Conservation (phyloP, 139 green algal species). For the Chlamydomonas asymmetrica region DNA sequence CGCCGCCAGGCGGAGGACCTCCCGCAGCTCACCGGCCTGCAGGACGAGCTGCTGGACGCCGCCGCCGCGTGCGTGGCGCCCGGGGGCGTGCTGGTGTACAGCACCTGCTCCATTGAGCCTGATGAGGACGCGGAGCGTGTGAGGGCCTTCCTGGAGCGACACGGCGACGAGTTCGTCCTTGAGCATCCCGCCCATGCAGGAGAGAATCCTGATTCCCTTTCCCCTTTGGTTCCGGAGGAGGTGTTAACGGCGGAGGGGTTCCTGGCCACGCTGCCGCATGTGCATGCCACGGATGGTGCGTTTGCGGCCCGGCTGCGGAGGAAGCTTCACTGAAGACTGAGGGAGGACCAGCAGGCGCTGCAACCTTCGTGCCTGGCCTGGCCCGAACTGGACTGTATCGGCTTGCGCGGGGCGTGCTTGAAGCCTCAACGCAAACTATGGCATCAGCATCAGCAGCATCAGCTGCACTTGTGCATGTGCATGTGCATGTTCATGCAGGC, state of each 20-base stretch:
- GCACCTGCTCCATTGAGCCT: constrained; percentile 72
- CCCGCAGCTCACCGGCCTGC: constrained; percentile 50
- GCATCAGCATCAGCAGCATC: too few relatives aligned
- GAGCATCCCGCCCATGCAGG: constrained; percentile 4
- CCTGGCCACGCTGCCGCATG: constrained; percentile 76
- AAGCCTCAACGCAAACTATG: too few relatives aligned
- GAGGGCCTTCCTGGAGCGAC: constrained; percentile 18
- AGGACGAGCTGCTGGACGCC: constrained; percentile 69
- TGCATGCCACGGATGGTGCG: constrained; percentile 82
- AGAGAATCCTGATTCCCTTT: too few relatives aligned
- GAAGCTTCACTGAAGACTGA: too few relatives aligned
- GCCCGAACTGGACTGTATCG: too few relatives aligned
- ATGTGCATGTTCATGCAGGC: too few relatives aligned
- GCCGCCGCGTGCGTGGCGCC: constrained; percentile 70
- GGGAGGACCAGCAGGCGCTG: too few relatives aligned
- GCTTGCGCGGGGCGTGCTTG: too few relatives aligned
- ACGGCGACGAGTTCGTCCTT: constrained; percentile 31
- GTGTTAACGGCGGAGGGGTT: constrained; percentile 56
- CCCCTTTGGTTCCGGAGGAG: constrained; percentile 3
- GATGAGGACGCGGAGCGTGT: constrained; percentile 37
- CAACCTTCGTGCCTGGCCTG: too few relatives aligned
- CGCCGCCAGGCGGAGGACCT: constrained; percentile 62
- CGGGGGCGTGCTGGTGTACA: constrained; percentile 88
- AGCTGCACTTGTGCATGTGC: too few relatives aligned
- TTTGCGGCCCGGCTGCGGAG: constrained; percentile 76